Percentiles rank a stretch among this genome's conserved stretches.
These are phyloP conservation scores for Coffea canephora DNA, from an alignment of 257 asterid genomes.

Conservation along the genomic window DNA sequence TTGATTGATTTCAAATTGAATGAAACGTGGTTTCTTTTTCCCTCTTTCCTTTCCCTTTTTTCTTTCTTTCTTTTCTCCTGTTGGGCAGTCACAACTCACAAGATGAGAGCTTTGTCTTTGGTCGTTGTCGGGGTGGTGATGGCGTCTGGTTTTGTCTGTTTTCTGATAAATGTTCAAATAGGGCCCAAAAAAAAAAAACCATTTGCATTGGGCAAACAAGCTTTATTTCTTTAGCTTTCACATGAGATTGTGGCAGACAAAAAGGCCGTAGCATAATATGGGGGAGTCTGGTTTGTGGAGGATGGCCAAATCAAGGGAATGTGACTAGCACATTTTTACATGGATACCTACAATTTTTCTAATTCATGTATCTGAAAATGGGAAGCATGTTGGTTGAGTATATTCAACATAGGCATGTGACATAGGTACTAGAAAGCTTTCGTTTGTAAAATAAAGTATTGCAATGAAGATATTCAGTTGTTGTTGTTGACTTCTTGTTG, in stretches of 20 bases:
- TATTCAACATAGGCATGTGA: neutral
- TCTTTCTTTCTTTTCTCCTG: neutral
- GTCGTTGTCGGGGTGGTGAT: slow-evolving; percentile 17
- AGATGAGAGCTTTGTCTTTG: slow-evolving; percentile 3
- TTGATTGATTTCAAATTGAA: no score
- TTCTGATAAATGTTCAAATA: neutral
- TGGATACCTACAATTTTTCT: neutral
- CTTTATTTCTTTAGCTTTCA: slow-evolving; percentile 15
- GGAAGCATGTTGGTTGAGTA: neutral
- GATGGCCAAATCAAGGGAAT: neutral
- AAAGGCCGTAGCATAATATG: neutral
- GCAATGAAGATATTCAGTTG: no score
- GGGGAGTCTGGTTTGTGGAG: neutral
- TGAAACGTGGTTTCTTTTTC: neutral
- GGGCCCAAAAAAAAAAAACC: slow-evolving; percentile 7
- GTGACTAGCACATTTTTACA: neutral
- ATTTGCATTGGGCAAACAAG: slow-evolving; percentile 8
- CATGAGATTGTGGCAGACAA: slow-evolving; percentile 35
- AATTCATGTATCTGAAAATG: neutral
- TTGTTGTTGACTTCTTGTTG: no score
- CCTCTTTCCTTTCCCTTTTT: neutral
- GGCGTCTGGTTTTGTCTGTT: slow-evolving; percentile 37
- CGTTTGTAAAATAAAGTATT: no score
- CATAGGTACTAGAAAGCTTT: neutral
- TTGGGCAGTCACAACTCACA: slow-evolving; percentile 26